Evolutionary conservation across 1,139 yeast species (phyloP).

Genomic region (Suhomyces wounanorum): DNA sequence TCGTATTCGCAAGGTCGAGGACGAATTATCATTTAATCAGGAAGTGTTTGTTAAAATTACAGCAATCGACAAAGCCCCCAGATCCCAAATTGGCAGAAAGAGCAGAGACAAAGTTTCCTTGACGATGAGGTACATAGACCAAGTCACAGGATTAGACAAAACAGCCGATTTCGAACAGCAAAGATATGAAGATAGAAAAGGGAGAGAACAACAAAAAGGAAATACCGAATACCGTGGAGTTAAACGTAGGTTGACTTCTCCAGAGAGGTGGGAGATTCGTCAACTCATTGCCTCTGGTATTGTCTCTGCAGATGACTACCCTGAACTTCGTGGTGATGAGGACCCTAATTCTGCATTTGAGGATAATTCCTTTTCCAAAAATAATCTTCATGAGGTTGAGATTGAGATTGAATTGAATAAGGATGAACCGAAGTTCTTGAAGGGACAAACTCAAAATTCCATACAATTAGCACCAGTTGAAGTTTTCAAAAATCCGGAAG

Average conservation of each 20-base stretch:
- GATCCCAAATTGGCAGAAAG: slow-evolving; percentile 25
- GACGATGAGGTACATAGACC: slow-evolving; percentile 78
- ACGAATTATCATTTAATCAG: slow-evolving; percentile 58
- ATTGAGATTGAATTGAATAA: slow-evolving; percentile 74
- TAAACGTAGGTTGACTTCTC: slow-evolving; percentile 66
- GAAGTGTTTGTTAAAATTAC: slow-evolving; percentile 65
- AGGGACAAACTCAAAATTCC: slow-evolving; percentile 52
- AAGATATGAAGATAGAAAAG: slow-evolving; percentile 28
- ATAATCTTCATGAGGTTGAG: slow-evolving; percentile 51
- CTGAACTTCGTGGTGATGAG: slow-evolving; percentile 54
- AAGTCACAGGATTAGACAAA: slow-evolving; percentile 57
- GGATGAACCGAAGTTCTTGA: slow-evolving; percentile 71
- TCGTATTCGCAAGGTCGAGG: slow-evolving; percentile 60
- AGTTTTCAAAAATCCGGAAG: slow-evolving; percentile 72
- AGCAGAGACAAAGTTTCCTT: slow-evolving; percentile 50
- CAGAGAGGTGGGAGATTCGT: slow-evolving; percentile 88
- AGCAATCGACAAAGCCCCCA: slow-evolving; percentile 35
- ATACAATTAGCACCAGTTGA: slow-evolving; percentile 53
- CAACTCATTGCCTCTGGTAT: slow-evolving; percentile 84
- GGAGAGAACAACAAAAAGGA: slow-evolving; percentile 18
- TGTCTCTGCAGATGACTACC: slow-evolving; percentile 66
- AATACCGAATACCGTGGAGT: slow-evolving; percentile 10
- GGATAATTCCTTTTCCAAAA: slow-evolving; percentile 25
- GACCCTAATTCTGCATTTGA: slow-evolving; percentile 41
- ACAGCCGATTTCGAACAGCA: slow-evolving; percentile 21